phyloP scores from a whole-genome alignment of 2,329 filamentous ascomycete species.

The Apiospora malaysiana region DNA sequence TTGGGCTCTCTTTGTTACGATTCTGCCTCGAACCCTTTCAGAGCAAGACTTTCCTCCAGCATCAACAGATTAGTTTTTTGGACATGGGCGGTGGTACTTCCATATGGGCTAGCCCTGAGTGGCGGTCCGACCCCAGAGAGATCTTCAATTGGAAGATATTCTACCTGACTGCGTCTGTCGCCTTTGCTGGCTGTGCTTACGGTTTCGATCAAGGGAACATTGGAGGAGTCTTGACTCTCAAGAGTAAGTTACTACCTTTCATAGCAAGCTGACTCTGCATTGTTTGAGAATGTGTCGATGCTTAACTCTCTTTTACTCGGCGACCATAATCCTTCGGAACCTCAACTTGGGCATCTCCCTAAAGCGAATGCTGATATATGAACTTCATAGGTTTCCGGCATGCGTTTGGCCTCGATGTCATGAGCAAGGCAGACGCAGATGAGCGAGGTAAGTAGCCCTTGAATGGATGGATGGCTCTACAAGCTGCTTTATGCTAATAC shows the following conservation, averaged over 20 bases:
- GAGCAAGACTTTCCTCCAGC: neutral
- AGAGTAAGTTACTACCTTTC: constrained; percentile 27
- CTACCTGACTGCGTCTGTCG: constrained; percentile 40
- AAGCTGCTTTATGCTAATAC: neutral
- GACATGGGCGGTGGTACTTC: constrained; percentile 46
- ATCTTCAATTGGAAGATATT: constrained; percentile 45
- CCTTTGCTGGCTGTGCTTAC: constrained; percentile 46
- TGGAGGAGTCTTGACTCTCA: constrained; percentile 44
- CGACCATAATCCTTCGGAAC: too few species aligned
- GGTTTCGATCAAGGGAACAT: constrained; percentile 48
- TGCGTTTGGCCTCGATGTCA: constrained; percentile 42
- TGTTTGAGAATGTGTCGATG: too few species aligned
- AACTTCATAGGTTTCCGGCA: constrained; percentile 34
- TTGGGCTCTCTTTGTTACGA: neutral
- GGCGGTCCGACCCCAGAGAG: constrained; percentile 42
- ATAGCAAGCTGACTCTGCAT: too few species aligned
- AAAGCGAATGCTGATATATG: neutral
- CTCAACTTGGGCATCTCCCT: neutral
- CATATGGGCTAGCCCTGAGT: constrained; percentile 45
- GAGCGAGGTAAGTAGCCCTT: constrained; percentile 26
- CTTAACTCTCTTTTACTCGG: too few species aligned
- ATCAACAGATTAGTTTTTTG: neutral
- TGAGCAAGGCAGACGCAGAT: constrained; percentile 38
- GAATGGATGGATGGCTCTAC: too few species aligned
- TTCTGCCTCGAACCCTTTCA: neutral